Evolutionary conservation across 2,329 filamentous ascomycete species (phyloP), one percentile per base, ranked within the genome.

Genomic region (Colletotrichum sp.): DNA sequence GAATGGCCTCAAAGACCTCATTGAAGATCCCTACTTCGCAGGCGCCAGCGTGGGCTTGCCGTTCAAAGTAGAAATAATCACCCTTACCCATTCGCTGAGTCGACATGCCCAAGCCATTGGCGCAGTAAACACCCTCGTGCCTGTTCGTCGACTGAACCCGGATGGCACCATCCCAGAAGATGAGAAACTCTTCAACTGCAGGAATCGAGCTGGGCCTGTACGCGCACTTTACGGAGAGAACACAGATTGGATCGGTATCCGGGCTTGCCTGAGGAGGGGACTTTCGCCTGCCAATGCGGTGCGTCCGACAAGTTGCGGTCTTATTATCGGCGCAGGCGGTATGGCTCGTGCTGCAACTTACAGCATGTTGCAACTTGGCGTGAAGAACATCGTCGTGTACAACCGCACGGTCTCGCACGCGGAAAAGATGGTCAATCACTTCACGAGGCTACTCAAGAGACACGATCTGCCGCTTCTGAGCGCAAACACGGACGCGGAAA

Each of bases 301-400:
- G 0, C 87, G 90, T 5, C 85, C 89, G 0, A 86, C 83, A 12
- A 88, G 87, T 3, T 89, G 86, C 3, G 91, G 88, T 0, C 84
- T 93, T 16, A 87, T 93, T 27, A 88, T 93, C 34, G 92, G 92
- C 33, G 91, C 91, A 2, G 91, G 92, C 8, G 94, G 94, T 8
- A 96, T 96, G 93, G 94, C 93, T 11, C 88, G 94, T 73, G 93
- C 94, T 5, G 93, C 93, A 3, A 90, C 95, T 4, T 96, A 96
- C 77, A 92, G 94, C 2, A 91, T 96, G 89, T 87, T 96, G 29
- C 93, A 94, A 77, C 86, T 96, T 9, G 94, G 94, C 5, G 93
- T 95, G 63, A 90, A 91, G 73, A 93, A 94, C 76, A 93, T 96
- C 62, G 92, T 93, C 76, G 89, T 96, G 27, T 92, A 90, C 81